phyloP scores from a whole-genome alignment of 129 eudicot species.

The Artemisia tridentata region DNA sequence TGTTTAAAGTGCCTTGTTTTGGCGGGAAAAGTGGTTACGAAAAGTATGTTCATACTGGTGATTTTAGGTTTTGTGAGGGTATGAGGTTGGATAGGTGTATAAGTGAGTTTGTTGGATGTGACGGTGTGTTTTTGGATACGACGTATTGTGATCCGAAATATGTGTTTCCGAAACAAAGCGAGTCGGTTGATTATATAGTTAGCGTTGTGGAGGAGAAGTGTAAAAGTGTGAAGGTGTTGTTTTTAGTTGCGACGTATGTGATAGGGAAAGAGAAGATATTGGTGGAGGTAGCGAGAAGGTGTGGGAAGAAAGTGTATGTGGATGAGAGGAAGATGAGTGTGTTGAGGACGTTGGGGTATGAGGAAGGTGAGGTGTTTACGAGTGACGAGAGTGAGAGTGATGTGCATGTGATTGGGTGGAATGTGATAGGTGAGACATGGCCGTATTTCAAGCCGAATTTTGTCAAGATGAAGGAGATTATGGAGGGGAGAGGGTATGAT shows the following conservation, averaged over 20 bases:
- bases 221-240: slow-evolving; percentile 46
- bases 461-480: slow-evolving; percentile 76
- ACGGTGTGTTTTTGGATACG: slow-evolving; percentile 81
- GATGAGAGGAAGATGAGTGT: slow-evolving; percentile 59
- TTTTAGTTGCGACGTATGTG: slow-evolving; percentile 91
- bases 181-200: slow-evolving; percentile 79
- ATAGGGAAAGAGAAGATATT: slow-evolving; percentile 91
- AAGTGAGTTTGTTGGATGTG: slow-evolving; percentile 65
- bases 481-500: slow-evolving; percentile 67
- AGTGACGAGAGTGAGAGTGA: slow-evolving; percentile 57
- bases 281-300: slow-evolving; percentile 76
- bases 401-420: slow-evolving; percentile 98
- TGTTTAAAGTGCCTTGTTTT: slow-evolving; percentile 47
- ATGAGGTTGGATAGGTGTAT: slow-evolving; percentile 52
- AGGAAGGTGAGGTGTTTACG: slow-evolving; percentile 55
- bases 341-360: slow-evolving; percentile 56
- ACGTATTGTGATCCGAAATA: slow-evolving; percentile 88
- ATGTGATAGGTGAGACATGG: slow-evolving; percentile 98
- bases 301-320: slow-evolving; percentile 65
- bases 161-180: slow-evolving; percentile 79
- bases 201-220: slow-evolving; percentile 61
- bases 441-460: slow-evolving; percentile 92
- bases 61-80: slow-evolving; percentile 57
- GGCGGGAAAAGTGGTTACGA: slow-evolving; percentile 29
- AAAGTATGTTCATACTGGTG: slow-evolving; percentile 93